phyloP scores from a whole-genome alignment of 1,284 basidiomycete species.

The Cryptococcus maquisensis region DNA sequence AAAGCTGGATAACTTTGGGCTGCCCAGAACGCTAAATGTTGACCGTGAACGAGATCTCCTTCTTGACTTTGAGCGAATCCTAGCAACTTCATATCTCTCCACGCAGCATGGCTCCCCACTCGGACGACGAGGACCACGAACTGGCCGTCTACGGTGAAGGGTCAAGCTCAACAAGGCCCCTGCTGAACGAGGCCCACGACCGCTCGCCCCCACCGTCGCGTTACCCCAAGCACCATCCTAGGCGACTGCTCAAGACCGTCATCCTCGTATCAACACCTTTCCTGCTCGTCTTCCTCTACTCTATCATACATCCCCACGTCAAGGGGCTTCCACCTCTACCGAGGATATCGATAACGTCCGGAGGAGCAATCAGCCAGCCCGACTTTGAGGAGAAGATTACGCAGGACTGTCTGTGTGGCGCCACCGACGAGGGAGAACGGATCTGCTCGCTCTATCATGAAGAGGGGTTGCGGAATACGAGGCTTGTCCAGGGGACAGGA shows the following conservation, averaged over 20 bases:
- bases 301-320: constrained; percentile 34
- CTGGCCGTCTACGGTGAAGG: neutral
- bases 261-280: constrained; percentile 27
- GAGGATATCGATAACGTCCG: constrained; percentile 25
- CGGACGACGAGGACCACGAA: neutral
- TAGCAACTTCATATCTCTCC: no score
- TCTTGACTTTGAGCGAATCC: no score
- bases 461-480: constrained; percentile 26
- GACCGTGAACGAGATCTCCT: no score
- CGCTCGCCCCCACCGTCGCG: neutral
- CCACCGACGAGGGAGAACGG: constrained; percentile 26
- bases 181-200: neutral
- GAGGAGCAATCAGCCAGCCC: neutral
- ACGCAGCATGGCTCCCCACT: neutral
- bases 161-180: neutral
- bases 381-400: constrained; percentile 13
- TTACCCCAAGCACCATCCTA: neutral
- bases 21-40: no score
- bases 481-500: constrained; percentile 35
- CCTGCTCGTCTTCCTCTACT: constrained; percentile 34
- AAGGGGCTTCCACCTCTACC: constrained; percentile 40
- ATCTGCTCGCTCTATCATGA: constrained; percentile 39
- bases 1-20: no score
- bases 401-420: constrained; percentile 29
- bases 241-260: constrained; percentile 25